Evolutionary conservation across 306 rosid genomes (phyloP).

Genomic region (Albizia julibrissin): DNA sequence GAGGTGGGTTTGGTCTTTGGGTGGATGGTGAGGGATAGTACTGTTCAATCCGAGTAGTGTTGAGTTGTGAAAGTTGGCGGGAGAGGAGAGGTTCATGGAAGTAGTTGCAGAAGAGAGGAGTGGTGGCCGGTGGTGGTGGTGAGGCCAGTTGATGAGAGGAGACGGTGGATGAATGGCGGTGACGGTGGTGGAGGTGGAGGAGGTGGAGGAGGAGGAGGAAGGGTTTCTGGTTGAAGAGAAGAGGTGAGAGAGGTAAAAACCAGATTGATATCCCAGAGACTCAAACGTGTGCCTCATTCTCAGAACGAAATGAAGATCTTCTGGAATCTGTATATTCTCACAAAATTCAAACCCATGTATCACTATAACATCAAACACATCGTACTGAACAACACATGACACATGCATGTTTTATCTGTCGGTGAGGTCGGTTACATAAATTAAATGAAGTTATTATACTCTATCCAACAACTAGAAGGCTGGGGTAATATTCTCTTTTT

Average conservation of each 20-base stretch:
- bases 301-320: constrained; percentile 94
- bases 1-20: constrained; percentile 78
- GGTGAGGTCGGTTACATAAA: no score
- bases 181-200: constrained; percentile 46
- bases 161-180: constrained; percentile 64
- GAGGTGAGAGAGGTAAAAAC: constrained; percentile 89
- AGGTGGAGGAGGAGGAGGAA: constrained; percentile 63
- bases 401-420: no score
- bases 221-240: constrained; percentile 85
- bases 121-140: not conserved
- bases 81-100: constrained; percentile 64
- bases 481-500: no score
- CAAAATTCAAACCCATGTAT: not conserved
- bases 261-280: constrained; percentile 92
- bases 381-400: no score
- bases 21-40: constrained; percentile 31
- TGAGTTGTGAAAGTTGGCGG: constrained; percentile 46
- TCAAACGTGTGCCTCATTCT: constrained; percentile 99
- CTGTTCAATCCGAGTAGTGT: constrained; percentile 15
- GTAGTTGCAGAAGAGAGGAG: constrained; percentile 35
- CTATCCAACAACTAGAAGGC: no score
- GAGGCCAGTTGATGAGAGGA: constrained; percentile 69
- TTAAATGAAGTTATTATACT: no score
- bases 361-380: not conserved
- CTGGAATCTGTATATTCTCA: constrained; percentile 71